Evolutionary conservation across 2,329 filamentous ascomycete species (phyloP), one percentile per base, ranked within the genome.

Genomic region (Colletotrichum eremochloae): DNA sequence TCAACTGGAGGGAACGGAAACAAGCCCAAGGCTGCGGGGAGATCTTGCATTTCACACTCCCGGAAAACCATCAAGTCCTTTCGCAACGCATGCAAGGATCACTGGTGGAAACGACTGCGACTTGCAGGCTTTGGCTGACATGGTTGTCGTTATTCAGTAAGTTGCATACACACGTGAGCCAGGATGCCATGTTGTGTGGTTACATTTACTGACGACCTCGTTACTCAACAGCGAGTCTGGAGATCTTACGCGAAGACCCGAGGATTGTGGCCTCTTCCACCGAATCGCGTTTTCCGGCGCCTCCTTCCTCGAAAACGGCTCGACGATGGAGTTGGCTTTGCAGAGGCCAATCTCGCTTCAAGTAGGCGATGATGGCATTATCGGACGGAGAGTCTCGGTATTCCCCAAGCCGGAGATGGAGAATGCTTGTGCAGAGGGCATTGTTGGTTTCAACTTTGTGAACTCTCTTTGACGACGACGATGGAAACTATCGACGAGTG

Each of bases 371-470:
- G 78, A 84, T 11, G 86, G 86, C 12, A 85, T 87, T 63, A 87
- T 87, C 29, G 86, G 86, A 0, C 80, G 85, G 5, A 79, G 85
- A 12, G 84, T 87, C 1, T 86, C 85, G 0, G 64, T 87, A 0
- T 80, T 79, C 40, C 78, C 79, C 0, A 74, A 77, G 0, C 67
- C 74, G 0, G 58, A 66, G 0, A 72, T 66, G 74, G 80, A 80
- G 14, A 74, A 75, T 6, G 79, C 85, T 0, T 73, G 86, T 4
- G 85, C 85, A 0, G 85, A 87, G 73, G 86, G 86, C 0, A 85
- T 87, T n/a, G 83, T 87, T 5, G 86, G 86, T 0, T 86, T 85
- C 75, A 87, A 87, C 52, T 81, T 73, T 55, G 38, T 72, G 11
- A 65, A 38, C 36, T 61, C 55, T 0, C 36, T 65, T 12, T 69